A percentile compares a stretch with the other conserved stretches of the same genome.
These are phyloP conservation scores for Dioscorea zingiberensis DNA, from an alignment of 106 monocot species.

Conservation along the genomic window DNA sequence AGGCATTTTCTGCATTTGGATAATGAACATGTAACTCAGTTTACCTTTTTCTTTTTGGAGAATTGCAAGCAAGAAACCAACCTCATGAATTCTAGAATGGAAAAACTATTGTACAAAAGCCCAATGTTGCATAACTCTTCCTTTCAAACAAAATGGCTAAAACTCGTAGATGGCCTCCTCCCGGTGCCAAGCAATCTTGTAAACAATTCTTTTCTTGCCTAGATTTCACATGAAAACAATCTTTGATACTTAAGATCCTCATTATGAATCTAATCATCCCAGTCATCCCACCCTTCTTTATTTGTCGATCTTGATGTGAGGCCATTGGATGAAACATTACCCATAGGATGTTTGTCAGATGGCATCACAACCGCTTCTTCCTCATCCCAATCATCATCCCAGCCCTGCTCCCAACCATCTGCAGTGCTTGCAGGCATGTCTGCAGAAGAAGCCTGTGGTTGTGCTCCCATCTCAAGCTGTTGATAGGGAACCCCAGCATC, in stretches of 20 bases:
- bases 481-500: conserved; percentile 49
- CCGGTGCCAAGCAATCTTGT: no score
- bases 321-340: conserved; percentile 31
- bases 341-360: conserved; percentile 3
- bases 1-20: no score
- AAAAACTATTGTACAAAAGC: no score
- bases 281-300: conserved; percentile 68
- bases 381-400: conserved; percentile 80
- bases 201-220: no score
- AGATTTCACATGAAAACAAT: no score
- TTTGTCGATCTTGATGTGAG: conserved; percentile 31
- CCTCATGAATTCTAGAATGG: no score
- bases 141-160: no score
- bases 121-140: no score
- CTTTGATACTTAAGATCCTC: background rate
- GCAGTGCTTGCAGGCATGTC: conserved; percentile 7
- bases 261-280: conserved; percentile 44
- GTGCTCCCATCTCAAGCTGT: conserved; percentile 54
- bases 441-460: conserved; percentile 7
- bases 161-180: no score
- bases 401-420: conserved; percentile 54
- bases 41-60: no score
- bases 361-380: conserved; percentile 32
- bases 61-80: no score
- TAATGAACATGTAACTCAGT: no score